Evolutionary conservation across 2,329 filamentous ascomycete species (phyloP), one percentile per base, ranked within the genome.

Genomic region (Aschersonia sp.): DNA sequence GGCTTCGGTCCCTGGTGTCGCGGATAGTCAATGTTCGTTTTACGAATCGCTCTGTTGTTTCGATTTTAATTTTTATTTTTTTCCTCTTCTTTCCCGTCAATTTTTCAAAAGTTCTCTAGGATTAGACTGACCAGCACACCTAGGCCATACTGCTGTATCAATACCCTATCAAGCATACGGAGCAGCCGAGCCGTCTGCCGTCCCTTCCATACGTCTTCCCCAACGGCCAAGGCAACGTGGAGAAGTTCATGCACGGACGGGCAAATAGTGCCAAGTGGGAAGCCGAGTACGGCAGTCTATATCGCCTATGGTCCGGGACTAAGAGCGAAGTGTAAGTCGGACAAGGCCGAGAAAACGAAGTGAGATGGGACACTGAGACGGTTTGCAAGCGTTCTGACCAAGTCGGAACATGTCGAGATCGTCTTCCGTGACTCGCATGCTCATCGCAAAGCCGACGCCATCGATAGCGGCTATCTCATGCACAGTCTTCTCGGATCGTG

Each of bases 381-480:
- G 14, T 32, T 32, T 30, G 22, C 43, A 12, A 51, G 47, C 2
- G 45, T 51, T 6, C 32, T 51, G 22, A 51, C 49, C 2, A 45
- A 30, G 4, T 47, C 49, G 7, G 47, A 45, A 2, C 44, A 51
- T 6, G 45, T 51, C 6, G 41, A 47, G 42, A 12, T 12, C 5
- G 45, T 51, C 29, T 51, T 45, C 29, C 47, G 43, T n/a, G 49
- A 51, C 37, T 49, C 47, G 5, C 47, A 51, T n/a, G 32, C 9
- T 5, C 49, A 51, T 30, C 22, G 41, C 7, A 51, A 51, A 44
- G 49, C 47, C 7, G 42, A 41, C 2, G 45, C 46, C 9, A 51
- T 47, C 31, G 47, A 51, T 8, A 32, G 47, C 1, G 49, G 49
- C 11, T 49, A 45, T 44, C 49, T 51, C 7, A 47, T 49, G n/a